Percentiles rank a stretch among this genome's conserved stretches.
Evolutionary conservation across 176 grass and related monocot species (phyloP).

Genomic region (Phyllostachys edulis): DNA sequence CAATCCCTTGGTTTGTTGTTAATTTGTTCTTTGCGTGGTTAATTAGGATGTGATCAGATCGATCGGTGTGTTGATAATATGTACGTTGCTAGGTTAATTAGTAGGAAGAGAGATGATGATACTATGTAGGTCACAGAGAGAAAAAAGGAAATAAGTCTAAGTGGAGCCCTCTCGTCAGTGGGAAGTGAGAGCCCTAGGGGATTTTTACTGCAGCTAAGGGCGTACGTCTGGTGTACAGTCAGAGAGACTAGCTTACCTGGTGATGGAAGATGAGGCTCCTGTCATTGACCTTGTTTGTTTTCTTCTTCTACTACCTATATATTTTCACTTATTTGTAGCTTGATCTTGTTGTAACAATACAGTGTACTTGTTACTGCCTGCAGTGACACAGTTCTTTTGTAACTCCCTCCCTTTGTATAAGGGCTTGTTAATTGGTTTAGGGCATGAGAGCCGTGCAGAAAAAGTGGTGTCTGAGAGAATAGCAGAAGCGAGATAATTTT

Average conservation of each 20-base stretch:
- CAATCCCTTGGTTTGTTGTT: constrained; percentile 47
- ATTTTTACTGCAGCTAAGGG: constrained; percentile 55
- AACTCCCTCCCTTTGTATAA: constrained; percentile 5
- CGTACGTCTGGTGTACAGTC: constrained; percentile 45
- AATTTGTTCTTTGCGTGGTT: constrained; percentile 36
- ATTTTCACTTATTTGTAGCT: not conserved
- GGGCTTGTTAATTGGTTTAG: too few relatives aligned
- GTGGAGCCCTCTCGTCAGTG: constrained; percentile 55
- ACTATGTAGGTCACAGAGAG: not conserved
- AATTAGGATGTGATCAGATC: not conserved
- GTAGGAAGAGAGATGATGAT: not conserved
- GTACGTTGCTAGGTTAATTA: not conserved
- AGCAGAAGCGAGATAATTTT: too few relatives aligned
- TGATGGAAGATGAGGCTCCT: constrained; percentile 52
- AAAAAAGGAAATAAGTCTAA: not conserved
- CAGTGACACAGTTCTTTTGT: not conserved
- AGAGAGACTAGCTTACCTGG: constrained; percentile 25
- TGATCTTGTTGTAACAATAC: not conserved
- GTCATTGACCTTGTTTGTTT: constrained; percentile 24
- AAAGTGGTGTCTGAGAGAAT: too few relatives aligned
- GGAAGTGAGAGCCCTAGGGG: constrained; percentile 57
- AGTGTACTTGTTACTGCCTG: not conserved
- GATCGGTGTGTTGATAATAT: not conserved
- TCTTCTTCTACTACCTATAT: not conserved
- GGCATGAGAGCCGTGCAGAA: too few relatives aligned